Evolutionary conservation across 352 stramenopile species (phyloP), one percentile per base, ranked within the genome.

Genomic region (Nothophytophthora sp.): DNA sequence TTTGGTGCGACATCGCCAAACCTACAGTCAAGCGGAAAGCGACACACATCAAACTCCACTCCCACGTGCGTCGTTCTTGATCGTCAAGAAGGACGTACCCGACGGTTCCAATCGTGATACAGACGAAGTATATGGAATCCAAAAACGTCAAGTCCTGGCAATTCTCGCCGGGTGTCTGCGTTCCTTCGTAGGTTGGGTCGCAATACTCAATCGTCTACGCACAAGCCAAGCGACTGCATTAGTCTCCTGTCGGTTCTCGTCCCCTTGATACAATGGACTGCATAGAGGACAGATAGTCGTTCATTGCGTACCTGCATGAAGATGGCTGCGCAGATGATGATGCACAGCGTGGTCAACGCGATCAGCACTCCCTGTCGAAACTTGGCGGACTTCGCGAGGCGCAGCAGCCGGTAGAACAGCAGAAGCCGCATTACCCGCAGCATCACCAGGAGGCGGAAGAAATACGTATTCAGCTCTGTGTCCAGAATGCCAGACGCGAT

Each of bases 81-180:
- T n/a, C n/a, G n/a, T n/a, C n/a, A n/a, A n/a, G n/a, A n/a, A n/a
- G n/a, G n/a, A n/a, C 66, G 33, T 73, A 94, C 72, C 81, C 84
- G 34, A 95, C 80, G 15, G 85, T 94, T 49, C 67, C 73, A 50
- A 94, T 91, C 0, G 84, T 94, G 48, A 90, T 92, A 43, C 84
- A 88, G 18, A 95, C 73, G 51, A 95, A 90, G 55, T 95, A 95
- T 29, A 88, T 76, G 33, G 77, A 59, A 23, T 92, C 76, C 37
- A 90, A 75, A 45, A 92, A 92, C 19, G 77, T 83, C 43, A 91
- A 51, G 10, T 84, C 60, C 41, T 89, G 81, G 50, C 81, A 91
- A 48, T 67, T 78, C 13, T 66, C 38, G 3, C 62, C 64, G 1
- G 42, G 43, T 19, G 70, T 12, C 29, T 70, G 49, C 2, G 47